Percentiles rank a stretch among this genome's conserved stretches.
phyloP scores from a whole-genome alignment of 345 rosid genomes.

The Passiflora organensis region DNA sequence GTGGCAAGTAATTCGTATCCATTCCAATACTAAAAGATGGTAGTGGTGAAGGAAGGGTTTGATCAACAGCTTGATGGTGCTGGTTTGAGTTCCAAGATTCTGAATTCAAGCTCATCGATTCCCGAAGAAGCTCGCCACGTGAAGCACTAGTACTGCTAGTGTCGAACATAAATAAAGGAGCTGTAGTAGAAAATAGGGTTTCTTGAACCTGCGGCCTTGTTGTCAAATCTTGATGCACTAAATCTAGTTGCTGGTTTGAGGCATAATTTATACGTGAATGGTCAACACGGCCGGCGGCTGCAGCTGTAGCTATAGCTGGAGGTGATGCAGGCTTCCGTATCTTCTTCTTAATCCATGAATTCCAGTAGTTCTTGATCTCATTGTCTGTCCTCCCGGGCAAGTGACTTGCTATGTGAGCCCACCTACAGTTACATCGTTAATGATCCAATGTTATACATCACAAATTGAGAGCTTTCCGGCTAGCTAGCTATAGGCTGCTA shows the following conservation, averaged over 20 bases:
- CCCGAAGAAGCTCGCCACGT: conserved; percentile 35
- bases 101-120: conserved; percentile 25
- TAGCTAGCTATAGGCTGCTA: too few species aligned
- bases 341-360: conserved; percentile 97
- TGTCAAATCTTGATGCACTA: conserved; percentile 45
- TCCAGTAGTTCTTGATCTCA: conserved; percentile 96
- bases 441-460: conserved; percentile 5
- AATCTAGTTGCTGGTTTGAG: conserved; percentile 33
- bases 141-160: too few species aligned
- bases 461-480: too few species aligned
- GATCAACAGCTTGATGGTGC: conserved; percentile 40
- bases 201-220: conserved; percentile 42
- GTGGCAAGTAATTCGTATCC: conserved; percentile 59
- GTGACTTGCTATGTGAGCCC: conserved; percentile 99
- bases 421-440: conserved; percentile 34
- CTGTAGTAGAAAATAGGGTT: conserved; percentile 44
- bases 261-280: conserved; percentile 37
- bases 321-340: conserved; percentile 62
- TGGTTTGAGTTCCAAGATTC: conserved; percentile 51
- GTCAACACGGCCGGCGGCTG: conserved; percentile 20
- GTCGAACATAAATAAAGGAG: conserved; percentile 71
- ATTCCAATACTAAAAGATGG: conserved; percentile 34
- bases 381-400: conserved; percentile 95
- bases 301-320: conserved; percentile 26
- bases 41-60: conserved; percentile 30